Percentiles rank a stretch among this genome's conserved stretches.
phyloP scores from a whole-genome alignment of 2,329 filamentous ascomycete genomes.

The Ambrosiella cleistominuta region DNA sequence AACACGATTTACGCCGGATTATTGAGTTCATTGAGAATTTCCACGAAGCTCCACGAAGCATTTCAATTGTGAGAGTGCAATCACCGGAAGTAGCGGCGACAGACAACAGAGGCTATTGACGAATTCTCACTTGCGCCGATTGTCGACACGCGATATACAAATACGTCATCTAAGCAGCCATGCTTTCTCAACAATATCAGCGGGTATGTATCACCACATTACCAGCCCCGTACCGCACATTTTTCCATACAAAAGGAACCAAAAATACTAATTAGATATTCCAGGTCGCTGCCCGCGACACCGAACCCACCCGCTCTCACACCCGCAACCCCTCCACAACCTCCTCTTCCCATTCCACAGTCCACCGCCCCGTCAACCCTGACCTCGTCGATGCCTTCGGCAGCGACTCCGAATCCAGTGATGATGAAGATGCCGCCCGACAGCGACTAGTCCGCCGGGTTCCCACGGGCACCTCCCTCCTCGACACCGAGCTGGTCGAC shows the following conservation, averaged over 20 bases:
- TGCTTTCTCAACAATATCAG: slow-evolving; percentile 12
- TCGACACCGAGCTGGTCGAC: slow-evolving; percentile 9
- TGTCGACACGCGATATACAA: not conserved
- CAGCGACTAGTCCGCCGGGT: slow-evolving; percentile 61
- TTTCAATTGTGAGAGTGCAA: no score
- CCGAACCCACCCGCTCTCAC: slow-evolving; percentile 25
- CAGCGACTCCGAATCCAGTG: slow-evolving; percentile 49
- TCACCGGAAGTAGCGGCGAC: no score
- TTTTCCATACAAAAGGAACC: not conserved
- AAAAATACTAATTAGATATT: not conserved
- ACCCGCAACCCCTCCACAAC: slow-evolving; percentile 23
- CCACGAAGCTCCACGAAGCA: no score
- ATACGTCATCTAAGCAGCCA: not conserved
- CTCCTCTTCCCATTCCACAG: slow-evolving; percentile 48
- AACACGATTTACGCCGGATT: no score
- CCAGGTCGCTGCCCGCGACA: slow-evolving; percentile 42
- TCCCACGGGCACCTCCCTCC: slow-evolving; percentile 14
- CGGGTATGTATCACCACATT: not conserved
- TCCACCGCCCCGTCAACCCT: slow-evolving; percentile 42
- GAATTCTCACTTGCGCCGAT: no score
- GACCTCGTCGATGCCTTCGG: slow-evolving; percentile 90
- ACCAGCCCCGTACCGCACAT: no score
- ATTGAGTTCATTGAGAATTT: no score
- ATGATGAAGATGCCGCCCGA: slow-evolving; percentile 58
- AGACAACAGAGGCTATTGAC: no score